Evolutionary conservation across 2,329 filamentous ascomycete genomes (phyloP).

Genomic region (Byssothecium circinans): DNA sequence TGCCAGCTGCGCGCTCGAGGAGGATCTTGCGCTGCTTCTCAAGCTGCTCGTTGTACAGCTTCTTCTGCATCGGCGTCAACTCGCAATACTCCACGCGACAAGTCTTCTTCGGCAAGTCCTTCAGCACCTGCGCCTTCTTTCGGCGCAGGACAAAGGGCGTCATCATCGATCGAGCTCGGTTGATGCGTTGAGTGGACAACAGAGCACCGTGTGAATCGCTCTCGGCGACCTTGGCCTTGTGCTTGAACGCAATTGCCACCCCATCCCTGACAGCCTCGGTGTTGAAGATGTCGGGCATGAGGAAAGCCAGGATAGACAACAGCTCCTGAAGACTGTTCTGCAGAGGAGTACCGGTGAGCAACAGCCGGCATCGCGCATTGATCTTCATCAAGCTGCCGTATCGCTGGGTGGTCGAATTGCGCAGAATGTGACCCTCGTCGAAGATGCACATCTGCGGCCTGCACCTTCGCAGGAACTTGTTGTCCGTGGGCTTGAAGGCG

Average conservation of each 20-base stretch:
- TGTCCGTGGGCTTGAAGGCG: constrained; percentile 61
- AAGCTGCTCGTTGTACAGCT: constrained; percentile 73
- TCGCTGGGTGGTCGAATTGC: constrained; percentile 80
- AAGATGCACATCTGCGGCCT: constrained; percentile 69
- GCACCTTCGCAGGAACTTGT: constrained; percentile 63
- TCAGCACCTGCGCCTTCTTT: constrained; percentile 88
- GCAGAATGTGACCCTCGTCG: constrained; percentile 92
- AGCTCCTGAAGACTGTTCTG: constrained; percentile 95
- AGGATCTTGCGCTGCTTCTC: constrained; percentile 62
- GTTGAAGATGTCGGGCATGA: constrained; percentile 82
- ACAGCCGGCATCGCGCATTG: constrained; percentile 76
- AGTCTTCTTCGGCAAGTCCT: constrained; percentile 78
- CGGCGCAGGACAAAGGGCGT: constrained; percentile 92
- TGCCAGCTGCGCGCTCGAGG: constrained; percentile 59
- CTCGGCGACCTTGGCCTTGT: constrained; percentile 83
- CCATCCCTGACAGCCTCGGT: constrained; percentile 67
- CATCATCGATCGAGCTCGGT: constrained; percentile 85
- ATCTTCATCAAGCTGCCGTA: constrained; percentile 81
- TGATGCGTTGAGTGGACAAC: constrained; percentile 83
- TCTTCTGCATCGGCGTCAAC: constrained; percentile 70
- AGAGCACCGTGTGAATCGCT: constrained; percentile 72
- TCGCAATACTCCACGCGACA: constrained; percentile 79
- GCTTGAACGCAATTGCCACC: constrained; percentile 84
- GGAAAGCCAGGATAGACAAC: constrained; percentile 87
- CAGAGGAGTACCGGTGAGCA: constrained; percentile 87